phyloP scores from a whole-genome alignment of 208 protist species.

The Leishmania turanica region DNA sequence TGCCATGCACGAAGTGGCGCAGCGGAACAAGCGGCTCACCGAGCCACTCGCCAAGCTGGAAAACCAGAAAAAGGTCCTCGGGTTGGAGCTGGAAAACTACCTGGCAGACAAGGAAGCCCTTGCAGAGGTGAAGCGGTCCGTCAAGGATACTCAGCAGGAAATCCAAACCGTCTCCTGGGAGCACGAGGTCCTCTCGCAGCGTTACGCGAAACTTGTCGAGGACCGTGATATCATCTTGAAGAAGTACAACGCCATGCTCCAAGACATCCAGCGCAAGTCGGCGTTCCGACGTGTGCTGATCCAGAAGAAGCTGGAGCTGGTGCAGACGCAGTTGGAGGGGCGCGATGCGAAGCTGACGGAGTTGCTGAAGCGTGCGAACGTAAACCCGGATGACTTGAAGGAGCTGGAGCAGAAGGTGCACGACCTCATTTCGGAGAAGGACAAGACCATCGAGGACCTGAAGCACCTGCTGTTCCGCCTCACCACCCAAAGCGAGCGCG shows the following conservation, averaged over 20 bases:
- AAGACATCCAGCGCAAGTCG: conserved; percentile 96
- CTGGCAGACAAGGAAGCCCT: conserved; percentile 89
- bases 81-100: conserved; percentile 92
- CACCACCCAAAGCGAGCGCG: conserved; percentile 66
- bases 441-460: conserved; percentile 95
- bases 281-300: conserved; percentile 95
- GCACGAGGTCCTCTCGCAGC: conserved; percentile 95
- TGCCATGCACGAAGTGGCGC: conserved; percentile 97
- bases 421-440: conserved; percentile 96
- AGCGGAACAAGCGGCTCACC: conserved; percentile 96
- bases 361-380: conserved; percentile 93
- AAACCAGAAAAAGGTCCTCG: conserved; percentile 91
- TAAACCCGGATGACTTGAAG: conserved; percentile 92
- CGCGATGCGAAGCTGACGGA: conserved; percentile 94
- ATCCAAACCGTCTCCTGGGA: conserved; percentile 94
- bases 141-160: conserved; percentile 87
- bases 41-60: conserved; percentile 95
- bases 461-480: conserved; percentile 81
- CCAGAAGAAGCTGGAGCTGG: conserved; percentile 95
- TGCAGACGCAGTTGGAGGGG: conserved; percentile 93
- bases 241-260: conserved; percentile 95
- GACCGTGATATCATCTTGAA: conserved; percentile 96
- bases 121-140: conserved; percentile 68
- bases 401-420: conserved; percentile 94
- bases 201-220: conserved; percentile 90